These are phyloP conservation scores for Micractinium conductrix DNA, from an alignment of 139 green algal species.

Conservation along the genomic window DNA sequence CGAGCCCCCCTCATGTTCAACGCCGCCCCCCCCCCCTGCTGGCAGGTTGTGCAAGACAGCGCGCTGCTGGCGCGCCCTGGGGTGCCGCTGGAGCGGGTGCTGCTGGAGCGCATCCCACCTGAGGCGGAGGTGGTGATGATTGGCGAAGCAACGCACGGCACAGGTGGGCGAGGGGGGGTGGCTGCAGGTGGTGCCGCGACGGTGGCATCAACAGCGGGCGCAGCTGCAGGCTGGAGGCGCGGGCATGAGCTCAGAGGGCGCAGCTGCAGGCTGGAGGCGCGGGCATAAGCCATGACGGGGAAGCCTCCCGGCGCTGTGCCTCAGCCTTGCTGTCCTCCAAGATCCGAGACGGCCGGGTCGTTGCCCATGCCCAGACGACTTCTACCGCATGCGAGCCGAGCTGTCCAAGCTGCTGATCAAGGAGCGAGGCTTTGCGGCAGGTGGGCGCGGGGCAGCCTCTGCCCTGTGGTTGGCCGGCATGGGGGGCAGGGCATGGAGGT, in stretches of 20 bases:
- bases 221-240: background rate
- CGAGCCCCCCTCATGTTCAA: background rate
- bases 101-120: slow-evolving; percentile 15
- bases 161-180: background rate
- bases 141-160: slow-evolving; percentile 72
- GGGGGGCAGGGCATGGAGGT: background rate
- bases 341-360: background rate
- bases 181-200: too few relatives aligned
- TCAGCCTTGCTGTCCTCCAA: background rate
- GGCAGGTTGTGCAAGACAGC: background rate
- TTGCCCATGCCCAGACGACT: slow-evolving; percentile 45
- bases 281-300: background rate
- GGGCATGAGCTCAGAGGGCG: background rate
- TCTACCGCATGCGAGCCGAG: slow-evolving; percentile 62
- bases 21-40: background rate
- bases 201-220: too few relatives aligned
- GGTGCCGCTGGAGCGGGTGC: background rate
- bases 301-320: background rate
- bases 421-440: slow-evolving; percentile 36
- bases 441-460: background rate
- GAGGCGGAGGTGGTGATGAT: slow-evolving; percentile 47
- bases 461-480: too few relatives aligned
- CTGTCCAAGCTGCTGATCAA: slow-evolving; percentile 65
- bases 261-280: background rate
- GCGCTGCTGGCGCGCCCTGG: background rate